phyloP scores from a whole-genome alignment of 2,329 filamentous ascomycete genomes.

The Aschersonia sp. region DNA sequence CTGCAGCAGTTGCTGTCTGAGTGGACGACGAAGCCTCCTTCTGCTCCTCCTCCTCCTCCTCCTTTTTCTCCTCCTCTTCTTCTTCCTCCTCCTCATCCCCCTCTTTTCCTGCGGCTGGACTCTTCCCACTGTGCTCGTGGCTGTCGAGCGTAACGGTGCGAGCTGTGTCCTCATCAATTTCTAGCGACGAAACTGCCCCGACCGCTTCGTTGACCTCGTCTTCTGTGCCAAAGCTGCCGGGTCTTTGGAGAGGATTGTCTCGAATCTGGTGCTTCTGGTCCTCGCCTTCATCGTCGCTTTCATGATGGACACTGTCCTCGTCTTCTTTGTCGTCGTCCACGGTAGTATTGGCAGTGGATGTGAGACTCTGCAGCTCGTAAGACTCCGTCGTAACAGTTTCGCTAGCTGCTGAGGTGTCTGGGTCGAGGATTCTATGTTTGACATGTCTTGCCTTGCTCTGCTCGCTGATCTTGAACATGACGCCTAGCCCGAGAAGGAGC shows the following conservation, averaged over 20 bases:
- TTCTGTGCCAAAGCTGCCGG: constrained; percentile 8
- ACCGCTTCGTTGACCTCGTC: constrained; percentile 13
- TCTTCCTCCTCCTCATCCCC: constrained; percentile 3
- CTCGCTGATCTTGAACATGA: constrained; percentile 80
- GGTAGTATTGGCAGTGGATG: constrained; percentile 10
- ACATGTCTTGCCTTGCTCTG: constrained; percentile 70
- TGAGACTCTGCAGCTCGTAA: constrained; percentile 5
- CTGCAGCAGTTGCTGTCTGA: too few species aligned
- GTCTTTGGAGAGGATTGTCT: constrained; percentile 22
- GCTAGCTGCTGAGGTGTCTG: constrained; percentile 6
- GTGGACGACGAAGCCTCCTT: constrained; percentile 5
- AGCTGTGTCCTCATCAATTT: constrained; percentile 6
- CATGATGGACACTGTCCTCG: constrained; percentile 15
- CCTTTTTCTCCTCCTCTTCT: constrained; percentile 1
- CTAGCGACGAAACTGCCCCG: constrained; percentile 11
- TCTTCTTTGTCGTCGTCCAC: constrained; percentile 11
- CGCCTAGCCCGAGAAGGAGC: constrained; percentile 71
- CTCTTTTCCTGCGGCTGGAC: too few species aligned
- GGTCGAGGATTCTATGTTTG: constrained; percentile 40
- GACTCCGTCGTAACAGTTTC: constrained; percentile 6
- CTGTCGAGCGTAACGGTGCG: neutral
- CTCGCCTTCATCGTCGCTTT: constrained; percentile 9
- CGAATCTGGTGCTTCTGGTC: constrained; percentile 13
- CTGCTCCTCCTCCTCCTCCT: constrained; percentile 4
- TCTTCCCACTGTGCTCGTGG: too few species aligned